These are phyloP conservation scores for Nepenthes alata DNA, from an alignment of 179 eudicot species.

Conservation along the genomic window DNA sequence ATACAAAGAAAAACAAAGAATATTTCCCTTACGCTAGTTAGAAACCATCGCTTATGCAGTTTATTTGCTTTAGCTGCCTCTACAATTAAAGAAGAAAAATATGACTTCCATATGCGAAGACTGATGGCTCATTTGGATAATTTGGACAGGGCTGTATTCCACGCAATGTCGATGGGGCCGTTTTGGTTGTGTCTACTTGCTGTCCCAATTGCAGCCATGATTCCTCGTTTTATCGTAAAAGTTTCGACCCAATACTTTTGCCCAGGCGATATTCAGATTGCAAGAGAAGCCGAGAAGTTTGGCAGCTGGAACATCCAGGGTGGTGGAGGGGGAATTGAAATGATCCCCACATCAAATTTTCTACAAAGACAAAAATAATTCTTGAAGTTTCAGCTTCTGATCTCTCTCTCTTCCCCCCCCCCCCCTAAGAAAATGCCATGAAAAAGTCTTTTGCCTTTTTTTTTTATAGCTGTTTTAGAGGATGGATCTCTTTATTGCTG, in stretches of 20 bases:
- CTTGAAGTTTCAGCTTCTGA: neutral
- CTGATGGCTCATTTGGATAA: neutral
- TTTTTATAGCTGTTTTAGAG: neutral
- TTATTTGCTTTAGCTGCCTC: neutral
- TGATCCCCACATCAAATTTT: slow-evolving; percentile 36
- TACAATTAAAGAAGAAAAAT: neutral
- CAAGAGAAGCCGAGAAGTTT: slow-evolving; percentile 81
- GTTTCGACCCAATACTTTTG: slow-evolving; percentile 30
- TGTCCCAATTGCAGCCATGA: slow-evolving; percentile 37
- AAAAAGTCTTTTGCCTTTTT: neutral
- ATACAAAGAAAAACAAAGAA: no score
- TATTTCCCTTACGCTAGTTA: no score
- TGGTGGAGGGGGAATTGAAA: slow-evolving; percentile 35
- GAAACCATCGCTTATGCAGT: neutral
- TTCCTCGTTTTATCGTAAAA: slow-evolving; percentile 69
- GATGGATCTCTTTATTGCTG: neutral
- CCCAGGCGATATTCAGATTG: slow-evolving; percentile 66
- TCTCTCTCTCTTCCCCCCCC: neutral
- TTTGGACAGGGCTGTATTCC: slow-evolving; percentile 68
- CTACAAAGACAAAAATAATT: slow-evolving; percentile 17
- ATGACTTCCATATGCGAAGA: neutral
- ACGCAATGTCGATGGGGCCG: slow-evolving; percentile 25
- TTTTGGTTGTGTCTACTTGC: slow-evolving; percentile 75
- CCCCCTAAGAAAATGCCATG: neutral
- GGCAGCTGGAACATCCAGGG: slow-evolving; percentile 30